Conservation (phyloP, 2,329 filamentous ascomycete species). For the Paecilomyces sp. region DNA sequence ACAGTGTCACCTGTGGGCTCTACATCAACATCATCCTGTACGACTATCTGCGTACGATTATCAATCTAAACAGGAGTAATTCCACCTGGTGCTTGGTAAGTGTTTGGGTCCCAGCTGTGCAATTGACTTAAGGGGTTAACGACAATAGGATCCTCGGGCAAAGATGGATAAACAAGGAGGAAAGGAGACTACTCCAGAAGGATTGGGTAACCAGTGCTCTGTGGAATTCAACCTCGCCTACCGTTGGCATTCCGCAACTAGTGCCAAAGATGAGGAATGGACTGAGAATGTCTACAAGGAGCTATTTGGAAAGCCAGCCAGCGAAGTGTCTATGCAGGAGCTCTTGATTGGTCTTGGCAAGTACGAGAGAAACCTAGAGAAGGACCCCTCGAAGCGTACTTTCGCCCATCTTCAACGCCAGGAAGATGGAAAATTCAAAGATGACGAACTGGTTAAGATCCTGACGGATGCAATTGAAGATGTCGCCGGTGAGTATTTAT, state of each 20-base stretch:
- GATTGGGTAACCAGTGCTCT: constrained; percentile 74
- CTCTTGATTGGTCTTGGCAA: constrained; percentile 57
- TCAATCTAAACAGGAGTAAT: constrained; percentile 64
- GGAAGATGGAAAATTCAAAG: constrained; percentile 61
- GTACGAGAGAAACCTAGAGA: constrained; percentile 54
- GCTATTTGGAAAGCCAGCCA: constrained; percentile 54
- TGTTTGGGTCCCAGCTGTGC: not conserved
- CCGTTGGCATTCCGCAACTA: constrained; percentile 77
- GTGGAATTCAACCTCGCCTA: constrained; percentile 88
- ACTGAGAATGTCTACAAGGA: constrained; percentile 61
- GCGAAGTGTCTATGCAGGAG: constrained; percentile 51
- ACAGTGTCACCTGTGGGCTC: constrained; percentile 58
- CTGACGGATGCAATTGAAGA: constrained; percentile 66
- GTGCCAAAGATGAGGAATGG: constrained; percentile 71
- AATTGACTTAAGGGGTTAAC: not conserved
- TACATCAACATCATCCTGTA: constrained; percentile 73
- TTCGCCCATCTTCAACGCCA: constrained; percentile 62
- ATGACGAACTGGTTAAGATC: constrained; percentile 69
- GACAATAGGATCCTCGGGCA: constrained; percentile 56
- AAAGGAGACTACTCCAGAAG: constrained; percentile 56
- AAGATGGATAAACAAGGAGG: constrained; percentile 56
- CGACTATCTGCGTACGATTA: constrained; percentile 72
- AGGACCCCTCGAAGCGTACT: constrained; percentile 61
- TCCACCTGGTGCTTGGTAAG: constrained; percentile 65
- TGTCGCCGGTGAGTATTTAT: constrained; percentile 29